phyloP scores from a whole-genome alignment of 2,329 filamentous ascomycete genomes.

The Epichloe typhina region DNA sequence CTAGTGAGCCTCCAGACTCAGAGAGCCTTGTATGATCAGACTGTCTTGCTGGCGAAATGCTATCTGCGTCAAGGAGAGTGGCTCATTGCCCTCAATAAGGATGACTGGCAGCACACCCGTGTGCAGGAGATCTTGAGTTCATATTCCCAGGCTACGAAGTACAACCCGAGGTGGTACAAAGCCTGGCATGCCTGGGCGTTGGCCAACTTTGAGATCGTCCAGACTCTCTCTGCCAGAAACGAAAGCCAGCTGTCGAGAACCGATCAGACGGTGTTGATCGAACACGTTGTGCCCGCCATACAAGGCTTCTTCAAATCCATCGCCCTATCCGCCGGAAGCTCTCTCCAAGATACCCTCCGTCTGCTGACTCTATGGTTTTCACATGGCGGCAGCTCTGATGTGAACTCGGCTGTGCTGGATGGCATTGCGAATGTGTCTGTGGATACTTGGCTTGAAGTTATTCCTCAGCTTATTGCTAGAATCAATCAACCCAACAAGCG shows the following conservation, averaged over 20 bases:
- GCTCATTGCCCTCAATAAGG: slow-evolving; percentile 74
- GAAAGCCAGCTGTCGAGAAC: slow-evolving; percentile 34
- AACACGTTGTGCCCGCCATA: slow-evolving; percentile 89
- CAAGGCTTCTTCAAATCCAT: slow-evolving; percentile 97
- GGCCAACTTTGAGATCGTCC: slow-evolving; percentile 97
- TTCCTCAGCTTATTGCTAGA: slow-evolving; percentile 89
- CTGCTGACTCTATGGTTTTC: slow-evolving; percentile 93
- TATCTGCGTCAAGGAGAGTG: slow-evolving; percentile 95
- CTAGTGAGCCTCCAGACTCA: slow-evolving; percentile 36
- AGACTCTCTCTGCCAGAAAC: slow-evolving; percentile 55
- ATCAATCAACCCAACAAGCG: slow-evolving; percentile 91
- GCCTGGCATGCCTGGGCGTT: slow-evolving; percentile 98
- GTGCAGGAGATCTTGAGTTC: slow-evolving; percentile 83
- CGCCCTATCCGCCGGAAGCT: slow-evolving; percentile 77
- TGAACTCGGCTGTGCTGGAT: slow-evolving; percentile 77
- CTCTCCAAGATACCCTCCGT: slow-evolving; percentile 86
- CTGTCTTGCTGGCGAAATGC: slow-evolving; percentile 77
- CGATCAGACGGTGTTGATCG: slow-evolving; percentile 57
- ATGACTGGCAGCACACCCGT: slow-evolving; percentile 77
- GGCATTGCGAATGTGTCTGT: slow-evolving; percentile 87
- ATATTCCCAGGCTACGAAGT: slow-evolving; percentile 83
- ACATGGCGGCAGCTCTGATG: slow-evolving; percentile 77
- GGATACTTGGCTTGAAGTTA: slow-evolving; percentile 97
- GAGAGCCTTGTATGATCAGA: slow-evolving; percentile 44
- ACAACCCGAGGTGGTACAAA: slow-evolving; percentile 95